phyloP scores from a whole-genome alignment of 2,329 filamentous ascomycete genomes.

The Drechmeria coniospora region DNA sequence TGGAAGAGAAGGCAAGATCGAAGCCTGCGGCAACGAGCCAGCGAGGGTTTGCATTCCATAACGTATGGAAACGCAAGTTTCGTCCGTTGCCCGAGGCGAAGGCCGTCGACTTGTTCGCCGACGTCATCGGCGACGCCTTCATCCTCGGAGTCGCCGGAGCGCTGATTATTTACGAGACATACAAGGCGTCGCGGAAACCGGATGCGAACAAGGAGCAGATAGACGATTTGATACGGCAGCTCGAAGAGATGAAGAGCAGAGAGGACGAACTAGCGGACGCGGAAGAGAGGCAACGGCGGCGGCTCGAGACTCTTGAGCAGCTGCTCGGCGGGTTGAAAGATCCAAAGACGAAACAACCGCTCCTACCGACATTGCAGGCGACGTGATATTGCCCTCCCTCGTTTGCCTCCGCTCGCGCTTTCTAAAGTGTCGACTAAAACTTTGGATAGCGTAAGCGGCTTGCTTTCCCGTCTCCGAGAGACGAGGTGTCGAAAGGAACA shows the following conservation, averaged over 20 bases:
- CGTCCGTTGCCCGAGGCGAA: constrained; percentile 47
- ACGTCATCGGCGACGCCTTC: constrained; percentile 48
- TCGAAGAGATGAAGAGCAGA: constrained; percentile 33
- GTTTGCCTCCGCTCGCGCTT: too few species aligned
- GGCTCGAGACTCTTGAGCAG: constrained; percentile 38
- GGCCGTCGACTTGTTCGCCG: constrained; percentile 51
- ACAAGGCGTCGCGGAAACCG: constrained; percentile 42
- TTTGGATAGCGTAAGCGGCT: too few species aligned
- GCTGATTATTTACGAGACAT: constrained; percentile 47
- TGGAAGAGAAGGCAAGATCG: constrained; percentile 24
- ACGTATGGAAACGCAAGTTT: constrained; percentile 48
- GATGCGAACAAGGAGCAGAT: constrained; percentile 40
- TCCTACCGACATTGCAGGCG: constrained; percentile 25
- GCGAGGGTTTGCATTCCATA: constrained; percentile 22
- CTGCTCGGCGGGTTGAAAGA: constrained; percentile 35
- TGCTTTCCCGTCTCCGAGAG: too few species aligned
- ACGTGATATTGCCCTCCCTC: not conserved
- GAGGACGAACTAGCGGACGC: constrained; percentile 32
- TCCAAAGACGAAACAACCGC: constrained; percentile 39
- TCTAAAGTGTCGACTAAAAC: too few species aligned
- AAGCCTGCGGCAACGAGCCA: constrained; percentile 11
- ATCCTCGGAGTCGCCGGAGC: constrained; percentile 42
- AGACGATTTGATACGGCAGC: constrained; percentile 28
- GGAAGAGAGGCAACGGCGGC: constrained; percentile 28
- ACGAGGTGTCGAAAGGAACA: too few species aligned